Conservation (phyloP, 2,329 filamentous ascomycete genomes). For the Fusarium chuoi region DNA sequence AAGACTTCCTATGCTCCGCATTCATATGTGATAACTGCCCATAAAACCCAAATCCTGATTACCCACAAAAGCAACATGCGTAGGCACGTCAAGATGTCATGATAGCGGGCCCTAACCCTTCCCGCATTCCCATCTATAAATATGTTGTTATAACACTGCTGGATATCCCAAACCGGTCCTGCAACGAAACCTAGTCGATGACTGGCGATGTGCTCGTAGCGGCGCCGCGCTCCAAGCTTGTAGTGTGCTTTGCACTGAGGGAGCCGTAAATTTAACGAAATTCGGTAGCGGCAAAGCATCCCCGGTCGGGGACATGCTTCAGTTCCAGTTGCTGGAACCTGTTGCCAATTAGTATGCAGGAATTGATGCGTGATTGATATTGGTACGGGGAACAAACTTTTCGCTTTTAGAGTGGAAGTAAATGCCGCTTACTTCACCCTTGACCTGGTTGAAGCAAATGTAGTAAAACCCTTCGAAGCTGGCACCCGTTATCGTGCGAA, state of each 20-base stretch:
- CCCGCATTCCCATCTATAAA: conserved; percentile 42
- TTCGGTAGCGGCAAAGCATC: conserved; percentile 87
- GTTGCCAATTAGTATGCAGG: conserved; percentile 6
- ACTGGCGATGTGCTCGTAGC: conserved; percentile 2
- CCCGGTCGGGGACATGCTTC: conserved; percentile 85
- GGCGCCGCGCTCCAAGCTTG: conserved; percentile 3
- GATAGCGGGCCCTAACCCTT: conserved; percentile 31
- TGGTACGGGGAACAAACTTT: conserved; percentile 72
- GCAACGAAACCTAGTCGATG: conserved; percentile 14
- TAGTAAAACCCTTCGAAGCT: conserved; percentile 99
- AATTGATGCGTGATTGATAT: not conserved
- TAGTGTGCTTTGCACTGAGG: not conserved
- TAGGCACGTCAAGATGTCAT: conserved; percentile 31
- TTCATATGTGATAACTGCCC: conserved; percentile 29
- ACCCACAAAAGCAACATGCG: conserved; percentile 22
- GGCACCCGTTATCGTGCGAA: conserved; percentile 89
- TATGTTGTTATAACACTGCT: conserved; percentile 32
- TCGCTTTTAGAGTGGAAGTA: conserved; percentile 99
- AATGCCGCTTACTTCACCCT: conserved; percentile 88
- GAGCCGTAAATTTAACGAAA: conserved; percentile 62
- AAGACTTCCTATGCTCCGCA: conserved; percentile 38
- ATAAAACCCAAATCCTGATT: conserved; percentile 30
- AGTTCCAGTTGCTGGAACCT: conserved; percentile 95
- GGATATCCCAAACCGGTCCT: conserved; percentile 14
- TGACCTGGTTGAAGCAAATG: conserved; percentile 95